Evolutionary conservation across 192 early-diverging fungal species (phyloP), one percentile per base, ranked within the genome.

Genomic region (Chytriomyces hyalinus): DNA sequence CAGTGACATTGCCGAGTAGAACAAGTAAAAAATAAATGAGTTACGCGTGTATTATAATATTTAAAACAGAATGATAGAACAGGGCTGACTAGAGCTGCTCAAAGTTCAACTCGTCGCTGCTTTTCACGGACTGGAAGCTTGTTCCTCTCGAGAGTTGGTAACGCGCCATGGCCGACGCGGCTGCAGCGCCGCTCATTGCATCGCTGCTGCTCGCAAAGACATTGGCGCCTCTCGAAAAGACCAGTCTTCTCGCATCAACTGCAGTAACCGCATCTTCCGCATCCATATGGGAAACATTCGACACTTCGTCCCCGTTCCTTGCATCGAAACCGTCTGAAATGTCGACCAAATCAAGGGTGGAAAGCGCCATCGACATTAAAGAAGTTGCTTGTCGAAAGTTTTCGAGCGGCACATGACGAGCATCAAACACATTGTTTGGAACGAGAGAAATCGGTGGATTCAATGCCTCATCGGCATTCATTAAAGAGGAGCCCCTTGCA

Each of bases 321-420:
- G 20, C 53, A 57, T 57, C 53, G 13, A 13, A 13, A n/a, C 13
- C 13, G 3, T 57, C 53, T n/a, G 53, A 20, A 13, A 71, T 51
- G 6, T 43, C 70, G 20, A 43, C 70, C 20, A 73, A 44, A 60
- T 73, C 71, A 4, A 73, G 26, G 22, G 46, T 62, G 0, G 71
- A 73, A 11, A 73, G 45, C 15, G 71, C 47, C 43, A 73, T 6
- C 26, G 24, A 43, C 71, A 73, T 73, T 60, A 73, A 62, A 44
- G 13, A 20, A 22, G 59, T 73, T 24, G 68, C 68, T 17, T 22
- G n/a, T 44, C 71, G 57, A 48, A 73, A 73, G 2, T 10, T 26
- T 22, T 73, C 60, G 6, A 62, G 43, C 3, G 44, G 20, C 36
- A 26, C 45, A 51, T 15, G 71, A 13, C 7, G 60, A 9, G n/a